Evolutionary conservation across 2,329 filamentous ascomycete genomes (phyloP).

Genomic region (Escovopsis sp.): DNA sequence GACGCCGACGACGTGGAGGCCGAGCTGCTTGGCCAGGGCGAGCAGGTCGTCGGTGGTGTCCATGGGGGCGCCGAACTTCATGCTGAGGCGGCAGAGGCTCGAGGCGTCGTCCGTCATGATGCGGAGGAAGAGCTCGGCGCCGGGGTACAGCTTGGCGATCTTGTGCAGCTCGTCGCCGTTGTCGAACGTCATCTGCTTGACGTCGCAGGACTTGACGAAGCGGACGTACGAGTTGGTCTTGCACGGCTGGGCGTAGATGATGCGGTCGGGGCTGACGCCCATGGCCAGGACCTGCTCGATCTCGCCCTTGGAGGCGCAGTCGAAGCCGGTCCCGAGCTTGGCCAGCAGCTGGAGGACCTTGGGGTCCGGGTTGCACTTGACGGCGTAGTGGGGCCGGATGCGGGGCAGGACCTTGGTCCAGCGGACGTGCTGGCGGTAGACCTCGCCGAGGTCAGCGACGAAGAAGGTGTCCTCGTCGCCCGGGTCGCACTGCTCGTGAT

Average conservation of each 20-base stretch:
- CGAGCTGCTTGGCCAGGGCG: slow-evolving; percentile 61
- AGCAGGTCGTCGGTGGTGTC: slow-evolving; percentile 67
- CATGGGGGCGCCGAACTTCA: slow-evolving; percentile 91
- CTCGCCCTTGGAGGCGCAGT: slow-evolving; percentile 95
- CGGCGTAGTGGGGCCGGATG: slow-evolving; percentile 93
- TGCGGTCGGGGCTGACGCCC: slow-evolving; percentile 72
- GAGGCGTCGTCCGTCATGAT: slow-evolving; percentile 94
- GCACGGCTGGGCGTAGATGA: slow-evolving; percentile 98
- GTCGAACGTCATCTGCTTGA: slow-evolving; percentile 99
- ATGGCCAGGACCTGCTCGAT: slow-evolving; percentile 81
- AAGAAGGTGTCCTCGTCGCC: slow-evolving; percentile 98
- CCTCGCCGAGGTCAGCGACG: slow-evolving; percentile 92
- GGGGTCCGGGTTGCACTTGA: slow-evolving; percentile 96
- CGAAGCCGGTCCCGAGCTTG: slow-evolving; percentile 83
- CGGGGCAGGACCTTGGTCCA: slow-evolving; percentile 92
- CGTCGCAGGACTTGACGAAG: slow-evolving; percentile 68
- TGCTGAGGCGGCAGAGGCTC: slow-evolving; percentile 83
- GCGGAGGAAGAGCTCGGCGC: slow-evolving; percentile 80
- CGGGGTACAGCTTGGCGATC: slow-evolving; percentile 81
- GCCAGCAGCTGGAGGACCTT: slow-evolving; percentile 79
- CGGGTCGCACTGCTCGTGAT: slow-evolving; percentile 74
- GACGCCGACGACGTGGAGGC: slow-evolving; percentile 83
- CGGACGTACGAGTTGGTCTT: slow-evolving; percentile 98
- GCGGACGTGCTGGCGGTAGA: slow-evolving; percentile 95
- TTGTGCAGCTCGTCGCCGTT: slow-evolving; percentile 97